Evolutionary conservation across 176 grass and related monocot genomes (phyloP).

Genomic region (Canna indica): DNA sequence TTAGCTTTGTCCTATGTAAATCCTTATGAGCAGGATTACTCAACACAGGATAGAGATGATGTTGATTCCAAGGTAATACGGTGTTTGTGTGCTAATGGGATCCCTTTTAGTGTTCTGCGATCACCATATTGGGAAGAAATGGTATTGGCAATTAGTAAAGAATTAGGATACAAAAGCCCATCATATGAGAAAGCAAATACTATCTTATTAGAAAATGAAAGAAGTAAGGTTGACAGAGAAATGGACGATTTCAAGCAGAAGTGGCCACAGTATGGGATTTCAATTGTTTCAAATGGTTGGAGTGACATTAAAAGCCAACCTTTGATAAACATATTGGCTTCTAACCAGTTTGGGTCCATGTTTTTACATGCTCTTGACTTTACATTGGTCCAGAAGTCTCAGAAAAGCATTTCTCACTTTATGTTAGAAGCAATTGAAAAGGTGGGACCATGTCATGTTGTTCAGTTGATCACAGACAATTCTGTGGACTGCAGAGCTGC

Average conservation of each 20-base stretch:
- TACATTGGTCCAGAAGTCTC: constrained; percentile 18
- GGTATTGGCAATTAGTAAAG: constrained; percentile 28
- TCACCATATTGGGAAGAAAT: constrained; percentile 32
- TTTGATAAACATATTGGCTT: constrained; percentile 24
- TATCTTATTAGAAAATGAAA: constrained; percentile 20
- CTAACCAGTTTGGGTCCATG: constrained; percentile 28
- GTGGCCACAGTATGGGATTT: constrained; percentile 25
- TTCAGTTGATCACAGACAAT: constrained; percentile 29
- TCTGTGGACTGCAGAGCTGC: constrained; percentile 17
- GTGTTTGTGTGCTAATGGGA: constrained; percentile 30
- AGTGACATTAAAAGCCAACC: constrained; percentile 21
- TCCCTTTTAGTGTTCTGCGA: constrained; percentile 23
- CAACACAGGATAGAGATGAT: constrained; percentile 16
- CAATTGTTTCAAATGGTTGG: constrained; percentile 25
- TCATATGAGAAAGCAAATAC: constrained; percentile 23
- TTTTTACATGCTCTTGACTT: constrained; percentile 26
- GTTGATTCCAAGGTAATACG: constrained; percentile 30
- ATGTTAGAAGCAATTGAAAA: constrained; percentile 25
- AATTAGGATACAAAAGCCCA: constrained; percentile 24
- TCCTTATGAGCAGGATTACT: constrained; percentile 21
- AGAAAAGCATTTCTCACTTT: constrained; percentile 21
- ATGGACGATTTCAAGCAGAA: constrained; percentile 26
- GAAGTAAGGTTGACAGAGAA: constrained; percentile 22
- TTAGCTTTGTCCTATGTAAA: constrained; percentile 24
- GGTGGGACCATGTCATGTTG: constrained; percentile 21